Evolutionary conservation across 176 grass and related monocot species (phyloP), one percentile per base, ranked within the genome.

Genomic region (Thalia dealbata): DNA sequence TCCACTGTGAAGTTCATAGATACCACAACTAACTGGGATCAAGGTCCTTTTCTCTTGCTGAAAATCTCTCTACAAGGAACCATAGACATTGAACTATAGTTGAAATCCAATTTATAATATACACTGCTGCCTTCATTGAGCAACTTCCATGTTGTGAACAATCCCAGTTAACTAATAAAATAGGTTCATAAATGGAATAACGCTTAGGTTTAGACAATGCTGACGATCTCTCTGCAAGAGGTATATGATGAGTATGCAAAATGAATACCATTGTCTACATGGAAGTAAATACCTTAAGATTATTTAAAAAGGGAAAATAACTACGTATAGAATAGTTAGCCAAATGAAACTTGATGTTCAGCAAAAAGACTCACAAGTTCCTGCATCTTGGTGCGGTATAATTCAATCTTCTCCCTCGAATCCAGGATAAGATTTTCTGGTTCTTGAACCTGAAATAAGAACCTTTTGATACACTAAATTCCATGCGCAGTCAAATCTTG

Each of bases 401-500:
- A 93, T 73, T 91, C 95, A 30, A 99, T 62, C 79, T 99, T 99
- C 78, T 99, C 95, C 86, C 74, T 93, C 26, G 95, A 99, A 81
- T 99, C 90, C 50, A 99, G 79, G 64, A 99, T 78, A 63, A 81
- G 87, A 72, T 99, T 99, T 83, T 93, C 88, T 72, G 85, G 69
- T 78, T 88, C 76, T 71, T 59, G 50, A 82, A 86, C 85, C 93
- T 97, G 83, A 77, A 82, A 50, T 62, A 73, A 75, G 75, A 64
- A 69, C 27, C 48, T 69, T 76, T 79, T 10, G 7, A 52, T 25
- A 72, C 18, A 72, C 23, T 19, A 14, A 71, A 51, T 16, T 50
- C 12, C 10, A 12, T 43, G 42, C 6, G 9, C 24, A 52, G 9
- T n/a, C 35, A 22, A 22, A 68, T 44, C 65, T 45, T 44, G 27